Percentiles rank a stretch among this genome's conserved stretches.
Conservation (phyloP, 768 basidiomycete genomes). For the Leucocoprinus sp. region DNA sequence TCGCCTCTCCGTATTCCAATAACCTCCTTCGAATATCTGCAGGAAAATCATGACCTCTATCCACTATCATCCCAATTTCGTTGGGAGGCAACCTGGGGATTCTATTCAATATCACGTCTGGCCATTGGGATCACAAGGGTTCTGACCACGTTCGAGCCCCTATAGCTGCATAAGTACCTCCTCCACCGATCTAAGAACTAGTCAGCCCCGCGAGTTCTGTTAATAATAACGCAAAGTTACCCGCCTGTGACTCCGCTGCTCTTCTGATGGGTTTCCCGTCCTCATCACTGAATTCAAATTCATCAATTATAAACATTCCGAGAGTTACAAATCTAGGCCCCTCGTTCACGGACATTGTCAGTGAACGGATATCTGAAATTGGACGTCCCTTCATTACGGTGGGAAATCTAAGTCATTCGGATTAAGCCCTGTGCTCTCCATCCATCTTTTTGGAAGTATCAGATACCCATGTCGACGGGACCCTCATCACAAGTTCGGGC, state of each 20-base stretch:
- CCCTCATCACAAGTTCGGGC: conserved; percentile 35
- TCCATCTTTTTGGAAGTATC: not conserved
- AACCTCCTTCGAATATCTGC: conserved; percentile 44
- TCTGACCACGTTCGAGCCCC: conserved; percentile 75
- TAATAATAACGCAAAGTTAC: conserved; percentile 12
- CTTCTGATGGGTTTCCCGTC: conserved; percentile 43
- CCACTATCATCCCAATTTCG: conserved; percentile 75
- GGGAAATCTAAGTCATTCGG: not conserved
- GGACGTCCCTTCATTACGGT: too few relatives aligned
- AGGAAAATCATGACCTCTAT: conserved; percentile 75
- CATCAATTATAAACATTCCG: conserved; percentile 89
- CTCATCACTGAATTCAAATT: conserved; percentile 56
- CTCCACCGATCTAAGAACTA: conserved; percentile 68
- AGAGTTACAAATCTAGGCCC: conserved; percentile 48
- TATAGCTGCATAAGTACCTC: conserved; percentile 74
- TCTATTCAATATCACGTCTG: not conserved
- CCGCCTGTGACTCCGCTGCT: conserved; percentile 42
- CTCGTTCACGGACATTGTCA: conserved; percentile 14
- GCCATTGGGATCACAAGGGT: not conserved
- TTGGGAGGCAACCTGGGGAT: conserved; percentile 51
- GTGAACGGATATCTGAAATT: not conserved
- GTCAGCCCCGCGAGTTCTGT: conserved; percentile 9
- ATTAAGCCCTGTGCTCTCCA: not conserved
- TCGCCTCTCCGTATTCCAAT: conserved; percentile 54
- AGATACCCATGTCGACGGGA: conserved; percentile 8